Evolutionary conservation across 2,329 filamentous ascomycete genomes (phyloP), one percentile per base, ranked within the genome.

Genomic region (Ophiostoma sp.): DNA sequence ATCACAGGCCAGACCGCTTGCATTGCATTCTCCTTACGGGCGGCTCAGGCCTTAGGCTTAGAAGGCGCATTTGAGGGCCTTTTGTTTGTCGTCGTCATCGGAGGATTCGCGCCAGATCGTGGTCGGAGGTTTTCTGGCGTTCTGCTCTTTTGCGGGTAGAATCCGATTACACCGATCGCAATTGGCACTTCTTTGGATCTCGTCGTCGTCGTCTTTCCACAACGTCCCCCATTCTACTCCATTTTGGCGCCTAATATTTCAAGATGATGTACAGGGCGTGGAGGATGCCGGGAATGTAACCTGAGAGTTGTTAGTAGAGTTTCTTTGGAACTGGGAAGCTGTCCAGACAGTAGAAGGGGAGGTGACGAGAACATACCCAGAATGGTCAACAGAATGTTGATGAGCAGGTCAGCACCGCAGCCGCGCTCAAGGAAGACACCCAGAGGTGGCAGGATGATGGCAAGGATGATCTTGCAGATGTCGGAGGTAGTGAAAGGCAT

Each of bases 341-440:
- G 17, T 8, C 8, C 3, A 63, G 17, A 69, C 8, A 42, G n/a
- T 3, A 61, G 33, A 68, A 9, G 17, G 22, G 0, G 6, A 17
- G 12, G 42, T 17, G 42, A 17, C 57, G 66, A 12, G 2, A 39
- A 48, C 70, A 55, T 85, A 87, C 86, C 86, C 78, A 94, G 86
- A 78, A 93, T 89, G 78, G 93, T 97, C 84, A 97, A 86, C 80
- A 94, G 88, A 83, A 97, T 93, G 91, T 97, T 97, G 89, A 97
- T 97, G 84, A 95, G 87, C 80, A 97, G 87, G 82, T 97, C 93
- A 78, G 91, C 90, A 81, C 91, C 91, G 85, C 94, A 97, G 79
- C 94, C 94, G 78, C 92, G 90, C 91, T 97, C 94, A 78, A 97
- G 92, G 89, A 97, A 96, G 82, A 97, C 94, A 86, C 94, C 94